Base-by-base conservation (phyloP, 78 protist genomes). In the Chrysochromulina parva region DNA sequence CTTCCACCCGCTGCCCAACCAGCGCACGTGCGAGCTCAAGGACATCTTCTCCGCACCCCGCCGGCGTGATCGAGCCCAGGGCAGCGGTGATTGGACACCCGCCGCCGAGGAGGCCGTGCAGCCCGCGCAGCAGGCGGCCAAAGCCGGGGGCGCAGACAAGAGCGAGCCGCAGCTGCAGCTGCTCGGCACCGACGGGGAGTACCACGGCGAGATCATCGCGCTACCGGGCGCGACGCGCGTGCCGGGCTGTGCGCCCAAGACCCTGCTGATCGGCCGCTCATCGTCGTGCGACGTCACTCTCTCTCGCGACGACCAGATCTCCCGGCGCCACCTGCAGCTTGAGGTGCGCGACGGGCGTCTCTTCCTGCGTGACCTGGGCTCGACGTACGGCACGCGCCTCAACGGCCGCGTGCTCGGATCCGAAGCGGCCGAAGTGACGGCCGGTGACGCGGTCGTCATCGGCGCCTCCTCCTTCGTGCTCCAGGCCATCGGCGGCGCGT, bases 11-110 rank as follows among this genome's bases (percentile, higher is more conserved):
- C 16, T 71, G 14, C 55, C 38, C 52, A 38, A 6, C 13, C 52
- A 71, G 52, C 52, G 19, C 17, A 71, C 80, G 80, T 71, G 80
- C 80, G 17, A 71, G 80, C 52, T 71, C 14, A 14, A 38, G 10
- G 80, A 71, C 55, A 71, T 71, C 52, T 71, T 71, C 80, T 71
- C 80, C 28, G 80, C 80, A 6, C 80, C 80, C 16, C 80, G 80
- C 16, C 80, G 52, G 52, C 80, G 80, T 4, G 80, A 71, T 11
- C 80, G 80, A n/a, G 52, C 5, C 52, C 17, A 9, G 52, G 53
- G 80, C 7, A 14, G n/a, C 19, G 80, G 55, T 9, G 80, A 71
- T 24, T 71, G 80, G 80, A 38, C 80, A 38, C 80, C 80, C 47
- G n/a, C 5, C 9, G 6, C 38, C 28, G 62, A 58, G 62, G 62